These are phyloP conservation scores for Xylariaceae sp. DNA, from an alignment of 2,329 filamentous ascomycete genomes.

Conservation along the genomic window DNA sequence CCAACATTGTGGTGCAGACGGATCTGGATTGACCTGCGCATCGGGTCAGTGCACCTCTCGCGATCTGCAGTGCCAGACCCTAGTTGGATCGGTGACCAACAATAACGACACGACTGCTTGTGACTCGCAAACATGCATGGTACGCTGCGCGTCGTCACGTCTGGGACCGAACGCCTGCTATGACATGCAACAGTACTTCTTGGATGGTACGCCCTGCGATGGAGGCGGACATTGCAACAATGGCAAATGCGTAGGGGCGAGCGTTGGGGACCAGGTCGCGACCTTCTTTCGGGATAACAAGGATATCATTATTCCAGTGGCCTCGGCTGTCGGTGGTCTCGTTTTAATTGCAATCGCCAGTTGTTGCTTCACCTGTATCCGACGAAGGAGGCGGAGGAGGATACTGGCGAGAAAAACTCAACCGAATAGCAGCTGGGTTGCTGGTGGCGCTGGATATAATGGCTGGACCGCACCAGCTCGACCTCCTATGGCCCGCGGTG, in stretches of 20 bases:
- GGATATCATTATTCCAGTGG: constrained; percentile 81
- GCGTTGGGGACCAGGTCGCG: constrained; percentile 71
- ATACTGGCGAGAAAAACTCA: constrained; percentile 37
- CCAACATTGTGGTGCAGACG: constrained; percentile 68
- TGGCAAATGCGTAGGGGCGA: constrained; percentile 76
- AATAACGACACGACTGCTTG: constrained; percentile 84
- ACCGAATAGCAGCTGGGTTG: constrained; percentile 38
- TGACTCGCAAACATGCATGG: constrained; percentile 71
- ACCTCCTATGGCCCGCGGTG: constrained; percentile 23
- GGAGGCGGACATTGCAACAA: constrained; percentile 81
- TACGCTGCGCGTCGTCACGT: constrained; percentile 76
- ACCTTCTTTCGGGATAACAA: constrained; percentile 81
- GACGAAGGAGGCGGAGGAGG: constrained; percentile 43
- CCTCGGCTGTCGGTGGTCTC: constrained; percentile 72
- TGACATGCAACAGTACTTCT: constrained; percentile 84
- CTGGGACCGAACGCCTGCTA: constrained; percentile 72
- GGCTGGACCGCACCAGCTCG: constrained; percentile 25
- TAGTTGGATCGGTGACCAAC: constrained; percentile 77
- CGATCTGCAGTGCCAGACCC: constrained; percentile 83
- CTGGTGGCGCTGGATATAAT: constrained; percentile 27
- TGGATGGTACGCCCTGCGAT: constrained; percentile 87
- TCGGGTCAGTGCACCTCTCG: constrained; percentile 94
- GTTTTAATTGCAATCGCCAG: constrained; percentile 70
- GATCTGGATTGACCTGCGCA: constrained; percentile 74
- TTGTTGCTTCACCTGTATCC: constrained; percentile 67